phyloP scores from a whole-genome alignment of 805 yeast species.

The Candida morakotiae region DNA sequence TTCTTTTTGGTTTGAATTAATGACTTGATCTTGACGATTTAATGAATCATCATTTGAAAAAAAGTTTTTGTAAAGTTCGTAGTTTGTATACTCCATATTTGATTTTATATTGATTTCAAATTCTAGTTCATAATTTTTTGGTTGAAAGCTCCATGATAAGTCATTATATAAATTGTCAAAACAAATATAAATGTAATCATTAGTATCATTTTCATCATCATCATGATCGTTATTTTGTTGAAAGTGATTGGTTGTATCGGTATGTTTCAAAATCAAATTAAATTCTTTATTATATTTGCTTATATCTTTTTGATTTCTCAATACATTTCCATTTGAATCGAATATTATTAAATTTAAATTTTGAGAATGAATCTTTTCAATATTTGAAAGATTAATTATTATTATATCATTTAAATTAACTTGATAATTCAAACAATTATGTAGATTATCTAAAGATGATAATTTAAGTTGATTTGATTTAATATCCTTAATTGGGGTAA shows the following conservation, averaged over 20 bases:
- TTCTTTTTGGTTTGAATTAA: no score
- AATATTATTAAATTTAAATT: conserved; percentile 31
- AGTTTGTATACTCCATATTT: conserved; percentile 32
- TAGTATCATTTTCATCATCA: conserved; percentile 11
- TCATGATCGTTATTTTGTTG: not conserved
- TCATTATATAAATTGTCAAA: conserved; percentile 40
- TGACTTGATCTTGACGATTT: not conserved
- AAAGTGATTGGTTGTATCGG: conserved; percentile 8
- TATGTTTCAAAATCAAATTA: conserved; percentile 32
- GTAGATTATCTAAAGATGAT: conserved; percentile 26
- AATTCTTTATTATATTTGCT: conserved; percentile 17
- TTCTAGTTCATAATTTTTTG: conserved; percentile 28
- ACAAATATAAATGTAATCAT: conserved; percentile 28
- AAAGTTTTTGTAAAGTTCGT: conserved; percentile 23
- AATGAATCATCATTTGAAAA: conserved; percentile 18
- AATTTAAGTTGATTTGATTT: conserved; percentile 17
- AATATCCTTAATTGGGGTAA: conserved; percentile 31
- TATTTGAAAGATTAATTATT: conserved; percentile 27
- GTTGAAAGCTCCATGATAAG: conserved; percentile 39
- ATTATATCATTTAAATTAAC: conserved; percentile 36
- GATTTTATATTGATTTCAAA: conserved; percentile 29
- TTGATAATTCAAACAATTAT: conserved; percentile 33
- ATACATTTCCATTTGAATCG: conserved; percentile 32
- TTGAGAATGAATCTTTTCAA: conserved; percentile 31
- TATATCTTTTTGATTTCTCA: conserved; percentile 29